Evolutionary conservation across 2,329 filamentous ascomycete genomes (phyloP).

Genomic region (Aureobasidium sp.): DNA sequence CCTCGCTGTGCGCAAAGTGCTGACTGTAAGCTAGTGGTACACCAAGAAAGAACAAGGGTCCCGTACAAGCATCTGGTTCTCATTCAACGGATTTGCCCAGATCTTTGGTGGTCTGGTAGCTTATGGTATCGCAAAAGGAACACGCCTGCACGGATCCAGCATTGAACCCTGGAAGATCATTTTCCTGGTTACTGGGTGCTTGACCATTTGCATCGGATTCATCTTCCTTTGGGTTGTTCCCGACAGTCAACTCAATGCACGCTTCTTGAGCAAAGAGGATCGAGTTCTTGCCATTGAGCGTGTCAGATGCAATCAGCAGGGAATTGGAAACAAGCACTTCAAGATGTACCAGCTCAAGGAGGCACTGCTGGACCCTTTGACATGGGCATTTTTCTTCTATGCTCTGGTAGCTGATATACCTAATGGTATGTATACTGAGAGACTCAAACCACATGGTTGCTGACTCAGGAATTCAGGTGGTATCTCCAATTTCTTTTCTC

Average conservation of each 20-base stretch:
- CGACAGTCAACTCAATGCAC: conserved; percentile 54
- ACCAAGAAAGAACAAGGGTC: conserved; percentile 61
- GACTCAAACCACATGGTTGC: neutral
- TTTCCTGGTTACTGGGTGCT: conserved; percentile 40
- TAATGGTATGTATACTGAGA: conserved; percentile 35
- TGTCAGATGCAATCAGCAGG: conserved; percentile 67
- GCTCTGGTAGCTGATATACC: conserved; percentile 52
- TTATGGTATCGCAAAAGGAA: conserved; percentile 56
- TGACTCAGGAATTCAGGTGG: conserved; percentile 32
- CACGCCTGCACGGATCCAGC: conserved; percentile 46
- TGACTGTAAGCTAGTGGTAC: conserved; percentile 52
- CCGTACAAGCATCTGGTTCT: conserved; percentile 61
- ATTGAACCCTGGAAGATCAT: conserved; percentile 61
- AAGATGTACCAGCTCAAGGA: conserved; percentile 60
- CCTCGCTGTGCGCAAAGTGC: neutral
- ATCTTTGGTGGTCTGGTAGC: conserved; percentile 57
- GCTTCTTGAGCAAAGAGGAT: conserved; percentile 60
- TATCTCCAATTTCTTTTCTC: conserved; percentile 55
- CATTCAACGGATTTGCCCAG: conserved; percentile 58
- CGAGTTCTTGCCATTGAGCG: conserved; percentile 62
- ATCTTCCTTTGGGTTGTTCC: conserved; percentile 44
- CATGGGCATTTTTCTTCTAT: conserved; percentile 55
- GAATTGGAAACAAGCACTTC: conserved; percentile 63
- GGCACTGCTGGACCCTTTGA: conserved; percentile 50
- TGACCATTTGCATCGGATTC: conserved; percentile 36